These are phyloP conservation scores for Angophora floribunda DNA, from an alignment of 345 rosid species.

Conservation along the genomic window DNA sequence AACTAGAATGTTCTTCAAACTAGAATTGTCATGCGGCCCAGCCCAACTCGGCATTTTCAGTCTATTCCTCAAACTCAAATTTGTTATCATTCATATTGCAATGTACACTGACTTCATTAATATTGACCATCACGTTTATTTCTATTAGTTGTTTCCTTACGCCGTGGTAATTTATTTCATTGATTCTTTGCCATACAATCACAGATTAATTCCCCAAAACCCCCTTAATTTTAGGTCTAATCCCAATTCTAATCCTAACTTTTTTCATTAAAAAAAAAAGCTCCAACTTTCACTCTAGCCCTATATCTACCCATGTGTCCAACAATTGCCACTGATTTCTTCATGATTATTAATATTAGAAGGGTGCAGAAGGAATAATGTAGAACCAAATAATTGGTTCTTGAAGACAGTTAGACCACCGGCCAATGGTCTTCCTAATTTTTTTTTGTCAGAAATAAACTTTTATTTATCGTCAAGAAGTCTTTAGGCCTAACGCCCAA, in stretches of 20 bases:
- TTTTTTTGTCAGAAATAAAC: neutral
- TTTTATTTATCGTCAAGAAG: neutral
- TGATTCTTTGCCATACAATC: neutral
- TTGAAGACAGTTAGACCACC: neutral
- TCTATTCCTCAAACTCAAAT: neutral
- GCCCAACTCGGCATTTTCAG: neutral
- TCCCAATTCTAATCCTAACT: neutral
- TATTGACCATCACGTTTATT: neutral
- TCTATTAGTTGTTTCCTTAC: neutral
- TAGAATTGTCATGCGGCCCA: neutral
- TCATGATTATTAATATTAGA: neutral
- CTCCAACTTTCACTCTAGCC: neutral
- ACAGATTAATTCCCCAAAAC: neutral
- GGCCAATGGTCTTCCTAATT: neutral
- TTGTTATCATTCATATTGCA: neutral
- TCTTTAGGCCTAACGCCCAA: neutral
- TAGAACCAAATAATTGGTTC: neutral
- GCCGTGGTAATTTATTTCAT: neutral
- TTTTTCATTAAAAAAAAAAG: too few relatives aligned
- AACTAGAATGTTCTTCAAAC: neutral
- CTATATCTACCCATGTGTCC: neutral
- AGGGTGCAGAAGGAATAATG: neutral
- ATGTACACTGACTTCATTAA: neutral
- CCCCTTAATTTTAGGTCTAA: neutral
- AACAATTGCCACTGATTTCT: neutral